Evolutionary conservation across 345 rosid genomes (phyloP).

Genomic region (Eucalyptus guilfoylei): DNA sequence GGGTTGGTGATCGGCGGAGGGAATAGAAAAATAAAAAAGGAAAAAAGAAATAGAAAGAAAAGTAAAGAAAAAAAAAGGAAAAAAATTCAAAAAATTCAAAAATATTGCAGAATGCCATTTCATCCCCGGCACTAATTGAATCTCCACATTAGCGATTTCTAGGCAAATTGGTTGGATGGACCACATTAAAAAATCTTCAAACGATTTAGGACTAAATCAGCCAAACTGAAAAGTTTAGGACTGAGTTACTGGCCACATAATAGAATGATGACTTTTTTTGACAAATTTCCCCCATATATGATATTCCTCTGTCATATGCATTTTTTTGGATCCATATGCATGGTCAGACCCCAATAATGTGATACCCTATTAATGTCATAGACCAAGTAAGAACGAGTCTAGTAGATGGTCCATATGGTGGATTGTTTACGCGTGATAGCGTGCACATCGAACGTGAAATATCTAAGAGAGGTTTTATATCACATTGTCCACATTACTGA

Average conservation of each 20-base stretch:
- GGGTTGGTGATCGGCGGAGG: not conserved
- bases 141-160: not conserved
- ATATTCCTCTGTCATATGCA: not conserved
- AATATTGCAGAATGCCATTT: not conserved
- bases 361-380: not conserved
- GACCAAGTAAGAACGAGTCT: not conserved
- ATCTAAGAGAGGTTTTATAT: no score
- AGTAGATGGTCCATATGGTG: not conserved
- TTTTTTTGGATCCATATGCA: not conserved
- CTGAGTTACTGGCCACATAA: fast-evolving
- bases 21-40: not conserved
- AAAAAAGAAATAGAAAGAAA: not conserved
- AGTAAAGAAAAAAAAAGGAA: no score
- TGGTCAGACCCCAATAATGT: no score
- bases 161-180: no score
- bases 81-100: not conserved
- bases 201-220: fast-evolving
- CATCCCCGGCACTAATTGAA: not conserved
- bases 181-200: no score
- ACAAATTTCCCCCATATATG: no score
- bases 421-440: not conserved
- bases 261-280: no score
- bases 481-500: not conserved
- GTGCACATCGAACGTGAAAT: not conserved
- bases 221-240: not conserved